Evolutionary conservation across 2,329 filamentous ascomycete species (phyloP), one percentile per base, ranked within the genome.

Genomic region (Aureobasidium sp.): DNA sequence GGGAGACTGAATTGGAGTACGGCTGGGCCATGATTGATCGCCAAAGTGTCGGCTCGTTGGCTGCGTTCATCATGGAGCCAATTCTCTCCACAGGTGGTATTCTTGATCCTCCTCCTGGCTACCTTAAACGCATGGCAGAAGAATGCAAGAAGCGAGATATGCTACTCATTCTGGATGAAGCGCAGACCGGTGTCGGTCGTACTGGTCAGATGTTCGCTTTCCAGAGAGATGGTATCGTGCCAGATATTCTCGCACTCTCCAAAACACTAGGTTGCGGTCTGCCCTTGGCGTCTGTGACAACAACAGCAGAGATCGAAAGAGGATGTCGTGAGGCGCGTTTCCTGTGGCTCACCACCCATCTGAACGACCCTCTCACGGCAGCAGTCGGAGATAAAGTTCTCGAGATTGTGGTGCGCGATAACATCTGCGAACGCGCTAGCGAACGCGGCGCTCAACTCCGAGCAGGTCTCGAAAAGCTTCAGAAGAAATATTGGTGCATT

Each of bases 1-100:
- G 85, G 85, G 76, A 84, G 66, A 80, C 82, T 0, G 86, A 88
- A 69, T 73, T 88, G 15, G 79, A 84, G 12, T 87, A 82, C 66
- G 84, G 83, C 5, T 88, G 83, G 78, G 75, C 75, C 20, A 75
- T 87, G 72, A 76, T 88, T 23, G 84, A 88, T 64, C 75, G 78
- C 48, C 80, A 83, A 61, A 84, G 79, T 0, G 81, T 79, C 62
- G 85, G 85, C 0, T 86, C 84, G 0, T 76, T 88, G 0, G 85
- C 85, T 0, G 85, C 85, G 0, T 80, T 84, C 36, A 83, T 88
- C 61, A 71, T 87, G 55, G 84, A 87, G 67, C 82, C 82, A 0
- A 85, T 87, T 39, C 75, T 84, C 0, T 81, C 78, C 0, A 81
- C 80, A 17, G 84, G 81, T 0, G 85, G 85, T 2, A 86, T 88